These are phyloP conservation scores for Pugionium dolabratum DNA, from an alignment of 345 rosid genomes.

Conservation along the genomic window DNA sequence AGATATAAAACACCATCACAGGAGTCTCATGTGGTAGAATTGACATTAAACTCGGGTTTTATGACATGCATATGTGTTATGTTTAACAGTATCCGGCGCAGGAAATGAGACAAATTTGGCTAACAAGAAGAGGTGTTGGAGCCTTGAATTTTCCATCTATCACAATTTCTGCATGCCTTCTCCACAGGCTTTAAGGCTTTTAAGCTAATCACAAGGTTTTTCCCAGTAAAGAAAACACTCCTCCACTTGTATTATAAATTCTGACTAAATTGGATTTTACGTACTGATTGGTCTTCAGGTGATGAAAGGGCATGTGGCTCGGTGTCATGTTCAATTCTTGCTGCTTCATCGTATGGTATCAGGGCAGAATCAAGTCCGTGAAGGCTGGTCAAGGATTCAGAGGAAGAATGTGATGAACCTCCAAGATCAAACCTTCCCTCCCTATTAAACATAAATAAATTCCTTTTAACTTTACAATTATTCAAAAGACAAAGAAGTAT, in stretches of 20 bases:
- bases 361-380: conserved; percentile 31
- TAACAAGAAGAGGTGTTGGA: conserved; percentile 6
- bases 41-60: background rate
- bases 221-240: conserved; percentile 6
- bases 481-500: conserved; percentile 28
- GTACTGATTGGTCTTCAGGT: conserved; percentile 30
- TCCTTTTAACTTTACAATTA: background rate
- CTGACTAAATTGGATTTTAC: conserved; percentile 20
- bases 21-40: conserved; percentile 7
- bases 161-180: background rate
- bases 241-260: background rate
- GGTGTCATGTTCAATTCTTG: conserved; percentile 6
- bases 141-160: background rate
- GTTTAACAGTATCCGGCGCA: background rate
- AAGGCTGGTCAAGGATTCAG: conserved; percentile 35
- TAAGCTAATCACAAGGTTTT: conserved; percentile 7
- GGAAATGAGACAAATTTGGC: background rate
- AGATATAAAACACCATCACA: conserved; percentile 19
- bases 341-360: conserved; percentile 25
- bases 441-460: conserved; percentile 4
- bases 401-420: conserved; percentile 17
- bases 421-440: conserved; percentile 31
- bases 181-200: conserved; percentile 1
- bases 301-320: conserved; percentile 21
- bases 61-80: conserved; percentile 6